Evolutionary conservation across 352 stramenopile genomes (phyloP).

Genomic region (Phytophthora pisi): DNA sequence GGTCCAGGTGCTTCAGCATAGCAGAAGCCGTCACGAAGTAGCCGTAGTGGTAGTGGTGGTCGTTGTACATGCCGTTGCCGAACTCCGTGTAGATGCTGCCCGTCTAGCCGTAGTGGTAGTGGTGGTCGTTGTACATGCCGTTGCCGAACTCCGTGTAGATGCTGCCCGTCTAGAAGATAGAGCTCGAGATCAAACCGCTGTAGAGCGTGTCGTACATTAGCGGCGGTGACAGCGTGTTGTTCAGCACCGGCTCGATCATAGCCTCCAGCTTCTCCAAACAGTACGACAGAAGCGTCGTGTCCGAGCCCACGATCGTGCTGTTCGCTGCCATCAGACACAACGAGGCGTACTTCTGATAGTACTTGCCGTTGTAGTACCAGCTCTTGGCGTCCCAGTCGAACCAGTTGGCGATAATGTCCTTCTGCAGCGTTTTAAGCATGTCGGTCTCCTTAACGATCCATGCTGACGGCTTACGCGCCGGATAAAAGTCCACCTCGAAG

Average conservation of each 20-base stretch:
- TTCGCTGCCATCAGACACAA: slow-evolving; percentile 64
- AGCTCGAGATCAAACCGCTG: slow-evolving; percentile 48
- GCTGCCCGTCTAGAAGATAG: slow-evolving; percentile 47
- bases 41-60: slow-evolving; percentile 78
- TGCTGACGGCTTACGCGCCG: slow-evolving; percentile 33
- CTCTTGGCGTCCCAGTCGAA: slow-evolving; percentile 38
- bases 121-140: slow-evolving; percentile 75
- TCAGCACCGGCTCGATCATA: slow-evolving; percentile 52
- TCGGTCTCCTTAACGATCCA: slow-evolving; percentile 37
- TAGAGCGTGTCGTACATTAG: slow-evolving; percentile 69
- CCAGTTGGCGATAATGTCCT: slow-evolving; percentile 55
- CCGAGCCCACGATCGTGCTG: slow-evolving; percentile 35
- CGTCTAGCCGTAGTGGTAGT: slow-evolving; percentile 82
- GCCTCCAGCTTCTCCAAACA: slow-evolving; percentile 58
- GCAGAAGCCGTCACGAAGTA: slow-evolving; percentile 66
- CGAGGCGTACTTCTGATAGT: slow-evolving; percentile 72
- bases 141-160: slow-evolving; percentile 68
- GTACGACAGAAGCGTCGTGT: slow-evolving; percentile 44
- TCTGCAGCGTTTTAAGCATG: slow-evolving; percentile 38
- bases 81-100: slow-evolving; percentile 61
- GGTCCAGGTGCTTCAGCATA: slow-evolving; percentile 61
- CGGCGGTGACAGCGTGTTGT: slow-evolving; percentile 47
- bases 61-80: slow-evolving; percentile 75
- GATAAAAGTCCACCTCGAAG: slow-evolving; percentile 52
- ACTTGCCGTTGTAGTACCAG: slow-evolving; percentile 75